These are phyloP conservation scores for Fusarium marasasianum DNA, from an alignment of 2,329 filamentous ascomycete genomes.

Conservation along the genomic window DNA sequence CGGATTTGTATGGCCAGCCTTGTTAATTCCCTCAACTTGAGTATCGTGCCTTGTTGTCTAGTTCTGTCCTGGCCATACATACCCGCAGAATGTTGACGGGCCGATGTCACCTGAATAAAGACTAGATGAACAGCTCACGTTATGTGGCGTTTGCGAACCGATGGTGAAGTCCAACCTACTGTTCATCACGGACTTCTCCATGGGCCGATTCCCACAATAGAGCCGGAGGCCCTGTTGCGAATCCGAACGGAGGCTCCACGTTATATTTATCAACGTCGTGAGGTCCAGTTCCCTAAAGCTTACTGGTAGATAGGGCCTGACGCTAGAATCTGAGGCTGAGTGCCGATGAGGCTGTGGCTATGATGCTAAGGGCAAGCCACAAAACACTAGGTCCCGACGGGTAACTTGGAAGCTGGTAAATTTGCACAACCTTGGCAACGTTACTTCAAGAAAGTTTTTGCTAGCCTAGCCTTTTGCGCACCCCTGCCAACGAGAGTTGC, in stretches of 20 bases:
- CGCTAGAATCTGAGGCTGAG: slow-evolving; percentile 22
- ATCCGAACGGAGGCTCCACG: slow-evolving; percentile 18
- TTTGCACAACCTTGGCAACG: slow-evolving; percentile 33
- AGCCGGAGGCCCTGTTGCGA: slow-evolving; percentile 4
- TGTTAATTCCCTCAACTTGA: slow-evolving; percentile 31
- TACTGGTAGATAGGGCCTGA: neutral
- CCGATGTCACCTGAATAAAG: slow-evolving; percentile 26
- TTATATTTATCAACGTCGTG: slow-evolving; percentile 26
- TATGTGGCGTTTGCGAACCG: neutral
- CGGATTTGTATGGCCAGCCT: slow-evolving; percentile 30
- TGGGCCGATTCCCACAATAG: slow-evolving; percentile 1
- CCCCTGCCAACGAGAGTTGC: slow-evolving; percentile 12
- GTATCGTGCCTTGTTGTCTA: slow-evolving; percentile 20
- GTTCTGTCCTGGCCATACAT: slow-evolving; percentile 23
- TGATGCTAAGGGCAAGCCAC: slow-evolving; percentile 28
- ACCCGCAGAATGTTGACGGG: slow-evolving; percentile 26
- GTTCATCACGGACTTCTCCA: slow-evolving; percentile 11
- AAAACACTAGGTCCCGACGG: slow-evolving; percentile 3
- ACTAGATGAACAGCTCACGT: slow-evolving; percentile 6
- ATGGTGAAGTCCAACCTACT: neutral
- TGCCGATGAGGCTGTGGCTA: slow-evolving; percentile 14
- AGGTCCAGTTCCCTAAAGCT: neutral
- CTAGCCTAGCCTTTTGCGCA: neutral
- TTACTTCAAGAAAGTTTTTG: slow-evolving; percentile 24
- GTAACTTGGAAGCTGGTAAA: slow-evolving; percentile 4